phyloP scores from a whole-genome alignment of 345 rosid species.

The Citrus medica region DNA sequence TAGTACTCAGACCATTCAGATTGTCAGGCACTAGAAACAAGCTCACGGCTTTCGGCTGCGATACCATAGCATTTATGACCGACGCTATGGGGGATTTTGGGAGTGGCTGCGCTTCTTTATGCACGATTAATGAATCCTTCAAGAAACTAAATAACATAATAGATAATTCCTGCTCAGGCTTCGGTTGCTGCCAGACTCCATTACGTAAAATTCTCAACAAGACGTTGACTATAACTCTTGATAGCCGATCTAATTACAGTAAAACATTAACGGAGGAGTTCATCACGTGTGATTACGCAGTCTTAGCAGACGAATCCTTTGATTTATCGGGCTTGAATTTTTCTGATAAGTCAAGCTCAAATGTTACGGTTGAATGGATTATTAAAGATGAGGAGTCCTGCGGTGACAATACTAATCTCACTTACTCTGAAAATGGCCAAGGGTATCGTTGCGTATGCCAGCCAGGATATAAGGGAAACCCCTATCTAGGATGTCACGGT shows the following conservation, averaged over 20 bases:
- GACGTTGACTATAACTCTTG: neutral
- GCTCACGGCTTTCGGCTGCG: conserved; percentile 29
- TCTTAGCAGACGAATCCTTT: neutral
- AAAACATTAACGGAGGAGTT: no score
- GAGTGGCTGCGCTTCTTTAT: conserved; percentile 12
- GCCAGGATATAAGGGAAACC: neutral
- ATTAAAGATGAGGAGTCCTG: neutral
- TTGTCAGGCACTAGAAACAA: conserved; percentile 19
- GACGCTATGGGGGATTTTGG: neutral
- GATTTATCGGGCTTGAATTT: neutral
- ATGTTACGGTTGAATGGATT: neutral
- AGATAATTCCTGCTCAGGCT: neutral
- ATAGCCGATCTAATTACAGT: neutral
- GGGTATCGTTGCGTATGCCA: neutral
- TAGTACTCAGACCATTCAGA: neutral
- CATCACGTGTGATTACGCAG: neutral
- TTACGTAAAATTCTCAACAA: neutral
- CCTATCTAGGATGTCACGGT: neutral
- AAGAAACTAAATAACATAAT: neutral
- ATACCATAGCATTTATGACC: neutral
- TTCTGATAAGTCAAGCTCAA: neutral
- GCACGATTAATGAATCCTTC: neutral
- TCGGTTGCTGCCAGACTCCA: neutral
- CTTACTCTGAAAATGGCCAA: neutral
- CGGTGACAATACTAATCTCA: neutral